These are phyloP conservation scores for Corchorus olitorius DNA, from an alignment of 345 rosid species.

Conservation along the genomic window DNA sequence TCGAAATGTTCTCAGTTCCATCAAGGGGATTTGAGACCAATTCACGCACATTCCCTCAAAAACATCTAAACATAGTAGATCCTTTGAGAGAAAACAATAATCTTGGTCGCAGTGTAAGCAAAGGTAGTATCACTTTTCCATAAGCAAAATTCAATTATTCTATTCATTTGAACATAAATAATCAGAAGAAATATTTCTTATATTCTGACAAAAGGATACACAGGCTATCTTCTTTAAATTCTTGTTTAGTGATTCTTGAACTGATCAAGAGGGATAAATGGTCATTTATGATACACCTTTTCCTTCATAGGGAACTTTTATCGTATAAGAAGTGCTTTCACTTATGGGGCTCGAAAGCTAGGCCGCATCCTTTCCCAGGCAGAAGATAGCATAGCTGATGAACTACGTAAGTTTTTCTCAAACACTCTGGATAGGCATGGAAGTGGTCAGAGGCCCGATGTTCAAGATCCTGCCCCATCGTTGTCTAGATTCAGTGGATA, in stretches of 20 bases:
- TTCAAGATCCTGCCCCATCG: constrained; percentile 51
- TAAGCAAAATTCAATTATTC: not conserved
- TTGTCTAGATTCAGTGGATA: constrained; percentile 40
- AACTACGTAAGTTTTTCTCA: constrained; percentile 69
- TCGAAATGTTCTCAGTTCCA: constrained; percentile 58
- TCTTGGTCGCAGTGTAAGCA: constrained; percentile 97
- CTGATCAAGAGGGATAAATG: too few species aligned
- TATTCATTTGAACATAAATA: not conserved
- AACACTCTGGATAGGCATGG: constrained; percentile 79
- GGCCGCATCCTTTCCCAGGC: constrained; percentile 58
- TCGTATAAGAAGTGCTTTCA: constrained; percentile 89
- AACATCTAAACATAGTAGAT: constrained; percentile 86
- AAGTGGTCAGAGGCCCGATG: constrained; percentile 82
- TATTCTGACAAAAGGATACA: constrained; percentile 6
- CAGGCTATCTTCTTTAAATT: not conserved
- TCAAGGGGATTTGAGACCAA: constrained; percentile 60
- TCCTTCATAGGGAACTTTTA: constrained; percentile 63
- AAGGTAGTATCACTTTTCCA: constrained; percentile 48
- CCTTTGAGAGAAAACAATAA: constrained; percentile 83
- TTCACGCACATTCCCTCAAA: constrained; percentile 57
- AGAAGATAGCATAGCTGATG: constrained; percentile 51
- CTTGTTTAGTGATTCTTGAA: constrained; percentile 19
- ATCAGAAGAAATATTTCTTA: not conserved
- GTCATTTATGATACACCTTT: constrained; percentile 16
- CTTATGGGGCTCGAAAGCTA: constrained; percentile 86